Evolutionary conservation across 495 filamentous ascomycete genomes (phyloP).

Genomic region (Aspergillus campestris): DNA sequence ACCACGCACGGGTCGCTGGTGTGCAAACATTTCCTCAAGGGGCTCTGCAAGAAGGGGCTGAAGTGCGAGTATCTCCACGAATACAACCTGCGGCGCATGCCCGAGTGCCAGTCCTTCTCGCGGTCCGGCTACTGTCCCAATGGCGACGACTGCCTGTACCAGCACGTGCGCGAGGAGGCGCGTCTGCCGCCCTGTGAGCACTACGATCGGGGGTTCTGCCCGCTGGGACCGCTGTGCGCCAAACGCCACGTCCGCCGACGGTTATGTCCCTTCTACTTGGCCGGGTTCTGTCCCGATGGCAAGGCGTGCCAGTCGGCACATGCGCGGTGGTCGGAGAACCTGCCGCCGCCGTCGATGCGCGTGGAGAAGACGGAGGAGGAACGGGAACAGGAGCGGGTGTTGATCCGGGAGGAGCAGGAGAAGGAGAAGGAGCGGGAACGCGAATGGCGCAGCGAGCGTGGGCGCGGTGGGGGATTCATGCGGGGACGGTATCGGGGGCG

Average conservation of each 20-base stretch:
- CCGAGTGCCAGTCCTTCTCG: constrained; percentile 88
- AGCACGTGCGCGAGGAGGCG: constrained; percentile 80
- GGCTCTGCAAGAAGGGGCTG: constrained; percentile 93
- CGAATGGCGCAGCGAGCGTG: constrained; percentile 42
- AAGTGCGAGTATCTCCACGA: constrained; percentile 95
- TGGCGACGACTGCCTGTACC: constrained; percentile 92
- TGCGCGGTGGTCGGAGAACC: constrained; percentile 61
- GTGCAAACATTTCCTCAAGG: constrained; percentile 98
- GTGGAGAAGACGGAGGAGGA: constrained; percentile 55
- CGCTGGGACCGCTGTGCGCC: constrained; percentile 74
- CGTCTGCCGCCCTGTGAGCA: constrained; percentile 82
- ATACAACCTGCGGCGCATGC: constrained; percentile 96
- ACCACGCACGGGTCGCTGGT: constrained; percentile 59
- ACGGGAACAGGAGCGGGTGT: constrained; percentile 47
- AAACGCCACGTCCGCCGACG: constrained; percentile 72
- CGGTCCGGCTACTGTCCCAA: constrained; percentile 89
- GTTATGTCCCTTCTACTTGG: constrained; percentile 79
- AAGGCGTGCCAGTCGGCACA: constrained; percentile 72
- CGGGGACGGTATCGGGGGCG: constrained; percentile 40
- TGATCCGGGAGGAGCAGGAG: constrained; percentile 46
- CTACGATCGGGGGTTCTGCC: constrained; percentile 94
- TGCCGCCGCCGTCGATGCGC: constrained; percentile 63
- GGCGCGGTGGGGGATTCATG: constrained; percentile 41
- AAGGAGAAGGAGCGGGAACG: constrained; percentile 42
- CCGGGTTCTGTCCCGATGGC: constrained; percentile 91